Conservation (phyloP, 2,329 filamentous ascomycete species). For the Aureobasidium sp. region DNA sequence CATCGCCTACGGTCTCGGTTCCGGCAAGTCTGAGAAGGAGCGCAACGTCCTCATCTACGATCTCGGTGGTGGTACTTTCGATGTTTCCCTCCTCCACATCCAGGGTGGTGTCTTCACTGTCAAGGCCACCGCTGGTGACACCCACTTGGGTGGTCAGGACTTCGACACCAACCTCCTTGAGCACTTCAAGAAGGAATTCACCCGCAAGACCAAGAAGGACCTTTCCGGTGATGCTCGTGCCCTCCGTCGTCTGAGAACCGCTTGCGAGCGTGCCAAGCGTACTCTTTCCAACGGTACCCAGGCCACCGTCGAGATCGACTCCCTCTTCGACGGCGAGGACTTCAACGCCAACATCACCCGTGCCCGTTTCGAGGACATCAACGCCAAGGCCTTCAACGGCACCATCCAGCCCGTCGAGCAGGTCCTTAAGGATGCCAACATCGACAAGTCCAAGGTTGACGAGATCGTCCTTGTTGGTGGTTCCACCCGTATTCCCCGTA, state of each 20-base stretch:
- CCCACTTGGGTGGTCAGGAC: constrained; percentile 90
- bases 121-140: constrained; percentile 96
- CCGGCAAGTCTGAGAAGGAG: constrained; percentile 88
- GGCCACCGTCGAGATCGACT: constrained; percentile 97
- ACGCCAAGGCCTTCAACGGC: constrained; percentile 88
- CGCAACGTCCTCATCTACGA: constrained; percentile 99
- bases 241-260: constrained; percentile 89
- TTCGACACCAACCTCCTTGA: constrained; percentile 96
- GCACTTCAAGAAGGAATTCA: constrained; percentile 95
- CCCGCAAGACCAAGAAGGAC: constrained; percentile 69
- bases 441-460: constrained; percentile 88
- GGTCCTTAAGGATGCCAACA: constrained; percentile 84
- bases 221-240: constrained; percentile 80
- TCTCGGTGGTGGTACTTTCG: constrained; percentile 99
- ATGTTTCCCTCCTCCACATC: constrained; percentile 98
- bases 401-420: constrained; percentile 94
- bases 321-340: constrained; percentile 95
- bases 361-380: constrained; percentile 97
- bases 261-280: constrained; percentile 99
- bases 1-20: constrained; percentile 94
- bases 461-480: constrained; percentile 99
- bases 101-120: constrained; percentile 99
- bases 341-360: constrained; percentile 96
- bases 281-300: constrained; percentile 95
- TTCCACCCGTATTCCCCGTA: constrained; percentile 95